phyloP scores from a whole-genome alignment of 2,329 filamentous ascomycete species.

The Oidium heveae region DNA sequence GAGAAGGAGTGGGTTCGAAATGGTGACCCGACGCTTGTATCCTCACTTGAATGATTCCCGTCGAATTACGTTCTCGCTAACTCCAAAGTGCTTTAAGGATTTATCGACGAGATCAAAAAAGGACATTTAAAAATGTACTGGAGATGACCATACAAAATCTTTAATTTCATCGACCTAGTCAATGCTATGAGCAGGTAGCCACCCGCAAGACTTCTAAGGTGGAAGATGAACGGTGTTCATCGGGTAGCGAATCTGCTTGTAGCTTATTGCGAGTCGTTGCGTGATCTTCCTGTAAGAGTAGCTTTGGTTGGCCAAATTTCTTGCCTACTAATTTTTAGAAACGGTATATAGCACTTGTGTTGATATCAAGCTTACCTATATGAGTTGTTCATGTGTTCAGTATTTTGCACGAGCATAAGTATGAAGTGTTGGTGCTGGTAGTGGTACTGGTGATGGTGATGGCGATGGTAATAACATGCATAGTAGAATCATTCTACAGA shows the following conservation, averaged over 20 bases:
- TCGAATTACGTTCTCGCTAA: neutral
- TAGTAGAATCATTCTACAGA: too few species aligned
- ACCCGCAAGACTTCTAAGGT: neutral
- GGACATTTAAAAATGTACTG: neutral
- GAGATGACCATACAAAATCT: neutral
- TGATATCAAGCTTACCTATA: neutral
- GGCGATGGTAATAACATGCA: too few species aligned
- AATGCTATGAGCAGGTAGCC: neutral
- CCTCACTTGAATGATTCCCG: neutral
- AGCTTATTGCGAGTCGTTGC: neutral
- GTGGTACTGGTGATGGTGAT: too few species aligned
- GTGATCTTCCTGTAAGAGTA: neutral
- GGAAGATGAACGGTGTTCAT: neutral
- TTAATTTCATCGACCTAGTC: neutral
- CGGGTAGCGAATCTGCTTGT: neutral
- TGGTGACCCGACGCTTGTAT: neutral
- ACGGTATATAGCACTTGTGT: neutral
- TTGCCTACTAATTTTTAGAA: too few species aligned
- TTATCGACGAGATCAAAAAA: neutral
- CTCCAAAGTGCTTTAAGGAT: neutral
- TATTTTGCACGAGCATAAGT: neutral
- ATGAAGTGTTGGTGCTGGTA: neutral
- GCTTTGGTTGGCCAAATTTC: neutral
- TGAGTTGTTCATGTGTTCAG: neutral
- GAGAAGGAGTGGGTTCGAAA: neutral